These are phyloP conservation scores for Phytophthora fragariaefolia DNA, from an alignment of 352 stramenopile genomes.

Conservation along the genomic window DNA sequence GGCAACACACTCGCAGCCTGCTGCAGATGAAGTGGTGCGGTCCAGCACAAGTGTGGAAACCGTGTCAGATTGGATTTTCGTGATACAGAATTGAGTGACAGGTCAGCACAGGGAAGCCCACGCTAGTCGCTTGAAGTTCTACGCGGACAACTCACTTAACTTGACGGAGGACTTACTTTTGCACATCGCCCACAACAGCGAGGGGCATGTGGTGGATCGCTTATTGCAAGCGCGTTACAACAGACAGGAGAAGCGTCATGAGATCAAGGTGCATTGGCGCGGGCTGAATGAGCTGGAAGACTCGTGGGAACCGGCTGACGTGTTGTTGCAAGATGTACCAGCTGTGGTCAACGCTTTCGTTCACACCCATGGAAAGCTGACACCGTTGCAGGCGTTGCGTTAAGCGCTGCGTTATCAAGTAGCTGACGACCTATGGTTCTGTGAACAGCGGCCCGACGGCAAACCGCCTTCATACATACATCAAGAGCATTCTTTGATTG, in stretches of 20 bases:
- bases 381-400: background rate
- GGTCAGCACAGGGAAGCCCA: background rate
- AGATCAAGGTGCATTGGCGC: constrained; percentile 16
- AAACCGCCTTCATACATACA: no score
- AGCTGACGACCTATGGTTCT: no score
- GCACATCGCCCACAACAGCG: constrained; percentile 6
- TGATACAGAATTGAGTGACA: constrained; percentile 6
- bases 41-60: constrained; percentile 17
- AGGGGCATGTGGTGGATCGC: no score
- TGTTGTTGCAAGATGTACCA: constrained; percentile 19
- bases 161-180: background rate
- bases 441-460: no score
- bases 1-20: constrained; percentile 5
- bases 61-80: constrained; percentile 27
- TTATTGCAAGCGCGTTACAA: background rate
- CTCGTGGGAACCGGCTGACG: constrained; percentile 20
- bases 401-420: constrained; percentile 1
- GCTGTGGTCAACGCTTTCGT: constrained; percentile 5
- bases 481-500: no score
- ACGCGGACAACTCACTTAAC: background rate
- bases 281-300: constrained; percentile 15
- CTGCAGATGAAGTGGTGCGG: constrained; percentile 21
- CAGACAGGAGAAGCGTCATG: background rate
- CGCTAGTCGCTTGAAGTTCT: background rate
- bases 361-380: background rate